These are phyloP conservation scores for Lagenidium giganteum DNA, from an alignment of 352 stramenopile genomes.

Conservation along the genomic window DNA sequence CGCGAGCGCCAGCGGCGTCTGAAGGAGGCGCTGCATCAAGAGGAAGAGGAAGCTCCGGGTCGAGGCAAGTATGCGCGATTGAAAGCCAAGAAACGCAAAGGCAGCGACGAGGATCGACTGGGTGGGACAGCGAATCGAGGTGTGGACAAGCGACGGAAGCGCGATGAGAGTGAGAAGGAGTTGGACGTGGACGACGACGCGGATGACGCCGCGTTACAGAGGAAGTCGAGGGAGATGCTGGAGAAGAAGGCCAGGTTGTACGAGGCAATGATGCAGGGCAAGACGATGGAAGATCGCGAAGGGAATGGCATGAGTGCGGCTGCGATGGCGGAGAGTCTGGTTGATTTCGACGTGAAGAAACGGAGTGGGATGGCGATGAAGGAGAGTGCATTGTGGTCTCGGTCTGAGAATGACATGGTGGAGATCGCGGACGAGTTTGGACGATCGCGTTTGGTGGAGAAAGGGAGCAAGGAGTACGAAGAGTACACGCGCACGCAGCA, in stretches of 20 bases:
- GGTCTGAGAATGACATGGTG: conserved; percentile 6
- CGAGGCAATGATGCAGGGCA: conserved; percentile 52
- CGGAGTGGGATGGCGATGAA: conserved; percentile 16
- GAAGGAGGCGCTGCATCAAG: conserved; percentile 9
- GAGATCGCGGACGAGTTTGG: conserved; percentile 66
- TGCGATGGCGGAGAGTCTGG: conserved; percentile 43
- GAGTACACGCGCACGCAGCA: conserved; percentile 15
- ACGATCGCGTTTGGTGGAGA: conserved; percentile 31
- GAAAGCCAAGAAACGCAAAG: conserved; percentile 24
- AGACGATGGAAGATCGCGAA: neutral
- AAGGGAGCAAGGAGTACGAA: conserved; percentile 28
- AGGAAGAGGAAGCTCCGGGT: conserved; percentile 10
- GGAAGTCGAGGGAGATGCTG: conserved; percentile 56
- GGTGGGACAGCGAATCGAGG: conserved; percentile 37
- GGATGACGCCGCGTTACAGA: conserved; percentile 55
- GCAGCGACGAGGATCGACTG: conserved; percentile 15
- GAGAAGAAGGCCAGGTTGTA: conserved; percentile 72
- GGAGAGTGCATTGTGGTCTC: neutral
- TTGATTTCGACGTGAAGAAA: conserved; percentile 68
- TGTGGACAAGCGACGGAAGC: conserved; percentile 44
- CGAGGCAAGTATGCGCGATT: conserved; percentile 44
- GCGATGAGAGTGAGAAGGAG: conserved; percentile 41
- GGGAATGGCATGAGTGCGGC: conserved; percentile 2
- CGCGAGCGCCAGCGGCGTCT: conserved; percentile 46
- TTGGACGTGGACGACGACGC: conserved; percentile 44